Percentiles rank a stretch among this genome's conserved stretches.
These are phyloP conservation scores for Solanum pennellii DNA, from an alignment of 257 asterid genomes.

Conservation along the genomic window DNA sequence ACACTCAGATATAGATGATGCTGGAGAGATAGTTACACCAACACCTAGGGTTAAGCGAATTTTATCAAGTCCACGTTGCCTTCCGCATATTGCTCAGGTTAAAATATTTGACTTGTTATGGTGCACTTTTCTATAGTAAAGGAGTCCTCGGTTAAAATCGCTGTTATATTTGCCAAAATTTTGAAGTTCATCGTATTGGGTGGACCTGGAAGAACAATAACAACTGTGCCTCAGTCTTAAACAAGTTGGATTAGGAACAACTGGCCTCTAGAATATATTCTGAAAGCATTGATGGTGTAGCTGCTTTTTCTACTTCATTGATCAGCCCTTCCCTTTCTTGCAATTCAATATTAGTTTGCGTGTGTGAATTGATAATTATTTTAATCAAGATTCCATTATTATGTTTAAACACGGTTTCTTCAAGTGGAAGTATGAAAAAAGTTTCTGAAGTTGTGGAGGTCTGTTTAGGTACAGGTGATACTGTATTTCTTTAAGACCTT, in stretches of 20 bases:
- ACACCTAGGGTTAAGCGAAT: slow-evolving; percentile 93
- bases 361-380: neutral
- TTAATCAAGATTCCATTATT: neutral
- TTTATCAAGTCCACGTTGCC: slow-evolving; percentile 87
- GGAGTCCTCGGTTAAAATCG: neutral
- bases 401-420: neutral
- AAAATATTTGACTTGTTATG: neutral
- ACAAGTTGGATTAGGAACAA: neutral
- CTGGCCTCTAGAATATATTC: neutral
- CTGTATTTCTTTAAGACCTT: neutral
- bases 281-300: neutral
- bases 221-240: neutral
- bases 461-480: neutral
- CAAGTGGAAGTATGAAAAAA: neutral
- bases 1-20: slow-evolving; percentile 97
- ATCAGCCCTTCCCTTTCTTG: neutral
- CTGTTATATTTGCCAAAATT: neutral
- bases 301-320: neutral
- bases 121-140: neutral
- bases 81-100: slow-evolving; percentile 98
- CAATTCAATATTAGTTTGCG: neutral
- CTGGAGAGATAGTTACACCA: slow-evolving; percentile 97
- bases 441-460: neutral
- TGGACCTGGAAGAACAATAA: neutral
- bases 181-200: neutral